A percentile compares a stretch with the other conserved stretches of the same genome.
These are phyloP conservation scores for Tilletia horrida DNA, from an alignment of 1,284 basidiomycete genomes.

Conservation along the genomic window DNA sequence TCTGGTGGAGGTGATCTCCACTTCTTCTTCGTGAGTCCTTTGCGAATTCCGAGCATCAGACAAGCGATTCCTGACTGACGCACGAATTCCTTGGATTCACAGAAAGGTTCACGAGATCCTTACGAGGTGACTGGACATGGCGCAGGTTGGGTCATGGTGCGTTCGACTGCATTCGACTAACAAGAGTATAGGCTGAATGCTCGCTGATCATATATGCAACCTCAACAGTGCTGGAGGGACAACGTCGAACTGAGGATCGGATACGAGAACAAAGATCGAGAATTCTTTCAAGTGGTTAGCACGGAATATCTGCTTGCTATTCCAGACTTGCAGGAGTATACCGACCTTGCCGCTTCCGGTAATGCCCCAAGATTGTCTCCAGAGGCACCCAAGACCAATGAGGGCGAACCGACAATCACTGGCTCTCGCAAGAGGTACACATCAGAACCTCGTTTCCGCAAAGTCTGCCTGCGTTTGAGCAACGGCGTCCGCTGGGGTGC, in stretches of 20 bases:
- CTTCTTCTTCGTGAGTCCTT: slow-evolving; percentile 60
- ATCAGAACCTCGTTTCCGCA: slow-evolving; percentile 40
- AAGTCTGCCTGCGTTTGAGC: slow-evolving; percentile 63
- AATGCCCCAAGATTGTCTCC: slow-evolving; percentile 20
- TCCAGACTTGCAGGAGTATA: slow-evolving; percentile 57
- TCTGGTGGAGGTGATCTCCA: slow-evolving; percentile 66
- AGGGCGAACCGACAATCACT: slow-evolving; percentile 9
- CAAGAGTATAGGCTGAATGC: background rate
- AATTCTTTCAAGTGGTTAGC: slow-evolving; percentile 79
- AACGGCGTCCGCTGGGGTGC: slow-evolving; percentile 90
- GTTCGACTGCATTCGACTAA: background rate
- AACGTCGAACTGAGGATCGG: slow-evolving; percentile 72
- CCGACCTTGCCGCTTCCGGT: slow-evolving; percentile 59
- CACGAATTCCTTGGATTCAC: slow-evolving; percentile 25
- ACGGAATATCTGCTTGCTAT: slow-evolving; percentile 60
- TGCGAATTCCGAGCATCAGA: background rate
- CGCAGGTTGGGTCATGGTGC: slow-evolving; percentile 71
- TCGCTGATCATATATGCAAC: no score
- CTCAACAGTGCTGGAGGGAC: slow-evolving; percentile 70
- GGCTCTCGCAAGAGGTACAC: slow-evolving; percentile 33
- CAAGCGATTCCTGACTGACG: no score
- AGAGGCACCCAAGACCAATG: background rate
- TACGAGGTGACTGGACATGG: slow-evolving; percentile 72
- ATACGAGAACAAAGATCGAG: slow-evolving; percentile 69
- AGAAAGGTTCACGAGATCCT: slow-evolving; percentile 73